Conservation (phyloP, 345 rosid species). For the Brassica carinata region DNA sequence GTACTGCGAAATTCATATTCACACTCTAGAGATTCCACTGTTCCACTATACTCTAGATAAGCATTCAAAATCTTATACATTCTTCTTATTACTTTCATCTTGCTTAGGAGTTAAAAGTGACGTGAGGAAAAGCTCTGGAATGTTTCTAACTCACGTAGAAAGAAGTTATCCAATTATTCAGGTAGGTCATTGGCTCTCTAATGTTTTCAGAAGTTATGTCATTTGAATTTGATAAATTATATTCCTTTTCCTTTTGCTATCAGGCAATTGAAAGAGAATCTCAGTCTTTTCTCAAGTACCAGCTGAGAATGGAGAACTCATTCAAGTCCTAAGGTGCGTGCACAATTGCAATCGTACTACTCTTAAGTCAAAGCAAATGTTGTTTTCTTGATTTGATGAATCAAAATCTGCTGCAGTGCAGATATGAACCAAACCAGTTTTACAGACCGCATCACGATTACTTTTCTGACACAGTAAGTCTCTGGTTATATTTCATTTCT, state of each 20-base stretch:
- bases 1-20: constrained; percentile 45
- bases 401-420: constrained; percentile 80
- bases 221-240: not conserved
- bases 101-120: constrained; percentile 72
- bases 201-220: not conserved
- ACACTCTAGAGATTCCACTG: not conserved
- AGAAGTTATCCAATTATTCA: constrained; percentile 76
- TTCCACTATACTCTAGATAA: no score
- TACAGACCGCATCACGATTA: constrained; percentile 97
- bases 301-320: constrained; percentile 86
- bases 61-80: not conserved
- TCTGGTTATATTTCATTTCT: not conserved
- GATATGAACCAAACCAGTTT: constrained; percentile 84
- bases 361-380: constrained; percentile 26
- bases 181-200: constrained; percentile 46
- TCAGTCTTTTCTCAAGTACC: constrained; percentile 95
- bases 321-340: constrained; percentile 87
- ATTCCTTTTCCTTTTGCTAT: constrained; percentile 18
- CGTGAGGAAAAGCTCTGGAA: constrained; percentile 96
- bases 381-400: constrained; percentile 48
- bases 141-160: constrained; percentile 79
- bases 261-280: constrained; percentile 91
- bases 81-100: not conserved
- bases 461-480: constrained; percentile 85
- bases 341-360: constrained; percentile 23